phyloP scores from a whole-genome alignment of 1,284 basidiomycete genomes.

The Cryptococcus hybrid region DNA sequence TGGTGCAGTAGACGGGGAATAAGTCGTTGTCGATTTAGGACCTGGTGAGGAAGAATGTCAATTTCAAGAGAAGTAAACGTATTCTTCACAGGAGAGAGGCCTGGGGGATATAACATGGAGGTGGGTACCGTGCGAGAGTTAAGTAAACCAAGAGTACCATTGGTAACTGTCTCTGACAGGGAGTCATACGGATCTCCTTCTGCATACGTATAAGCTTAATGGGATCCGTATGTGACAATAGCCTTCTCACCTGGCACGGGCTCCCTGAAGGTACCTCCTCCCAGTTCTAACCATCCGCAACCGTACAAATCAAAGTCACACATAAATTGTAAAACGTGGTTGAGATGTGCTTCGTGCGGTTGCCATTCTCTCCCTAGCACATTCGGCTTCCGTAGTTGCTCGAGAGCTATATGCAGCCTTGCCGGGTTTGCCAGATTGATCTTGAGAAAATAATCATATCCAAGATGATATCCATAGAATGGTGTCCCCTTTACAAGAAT shows the following conservation, averaged over 20 bases:
- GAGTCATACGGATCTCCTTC: constrained; percentile 38
- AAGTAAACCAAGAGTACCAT: constrained; percentile 23
- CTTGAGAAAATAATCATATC: constrained; percentile 86
- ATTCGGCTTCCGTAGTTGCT: constrained; percentile 74
- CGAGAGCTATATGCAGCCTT: constrained; percentile 64
- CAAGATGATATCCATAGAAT: constrained; percentile 92
- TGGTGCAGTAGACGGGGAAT: constrained; percentile 70
- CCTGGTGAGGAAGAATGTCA: constrained; percentile 75
- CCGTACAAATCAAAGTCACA: constrained; percentile 95
- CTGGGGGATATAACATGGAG: constrained; percentile 34
- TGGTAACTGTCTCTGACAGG: constrained; percentile 10
- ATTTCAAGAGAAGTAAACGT: constrained; percentile 77
- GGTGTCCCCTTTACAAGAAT: constrained; percentile 89
- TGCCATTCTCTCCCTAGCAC: constrained; percentile 75
- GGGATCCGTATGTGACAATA: background rate
- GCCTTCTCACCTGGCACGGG: constrained; percentile 52
- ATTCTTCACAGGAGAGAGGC: constrained; percentile 60
- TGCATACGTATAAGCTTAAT: constrained; percentile 5
- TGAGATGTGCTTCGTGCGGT: constrained; percentile 87
- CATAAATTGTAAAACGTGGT: constrained; percentile 87
- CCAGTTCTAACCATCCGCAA: constrained; percentile 79
- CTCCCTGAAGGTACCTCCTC: constrained; percentile 54
- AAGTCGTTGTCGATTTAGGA: constrained; percentile 75
- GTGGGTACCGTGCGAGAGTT: constrained; percentile 30
- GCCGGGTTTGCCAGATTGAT: constrained; percentile 73